A percentile compares a stretch with the other conserved stretches of the same genome.
These are phyloP conservation scores for Alternaria viburni DNA, from an alignment of 2,329 filamentous ascomycete species.

Conservation along the genomic window DNA sequence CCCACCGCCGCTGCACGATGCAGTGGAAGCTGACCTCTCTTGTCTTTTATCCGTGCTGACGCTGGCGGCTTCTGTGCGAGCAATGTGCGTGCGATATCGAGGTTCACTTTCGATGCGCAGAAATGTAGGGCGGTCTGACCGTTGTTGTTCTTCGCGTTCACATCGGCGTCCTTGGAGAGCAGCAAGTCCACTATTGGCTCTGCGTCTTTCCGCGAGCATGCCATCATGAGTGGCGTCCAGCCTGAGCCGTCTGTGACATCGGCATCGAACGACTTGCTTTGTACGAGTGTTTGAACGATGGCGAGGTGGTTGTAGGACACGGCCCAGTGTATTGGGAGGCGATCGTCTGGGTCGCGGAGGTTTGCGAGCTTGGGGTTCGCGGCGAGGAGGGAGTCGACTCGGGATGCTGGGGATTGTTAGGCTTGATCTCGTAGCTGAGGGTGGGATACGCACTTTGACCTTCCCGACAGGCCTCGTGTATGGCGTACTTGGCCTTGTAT, in stretches of 20 bases:
- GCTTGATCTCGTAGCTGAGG: conserved; percentile 58
- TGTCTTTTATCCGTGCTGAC: conserved; percentile 80
- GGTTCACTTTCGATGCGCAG: conserved; percentile 84
- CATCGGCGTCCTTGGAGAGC: conserved; percentile 71
- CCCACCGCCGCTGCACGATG: conserved; percentile 92
- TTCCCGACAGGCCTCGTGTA: conserved; percentile 86
- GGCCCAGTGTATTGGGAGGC: conserved; percentile 93
- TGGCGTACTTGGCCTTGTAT: conserved; percentile 70
- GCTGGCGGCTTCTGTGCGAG: conserved; percentile 70
- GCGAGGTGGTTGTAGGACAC: conserved; percentile 79
- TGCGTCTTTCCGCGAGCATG: conserved; percentile 73
- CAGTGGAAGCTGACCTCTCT: conserved; percentile 84
- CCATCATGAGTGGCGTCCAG: conserved; percentile 87
- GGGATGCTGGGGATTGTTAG: conserved; percentile 66
- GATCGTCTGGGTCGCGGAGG: conserved; percentile 81
- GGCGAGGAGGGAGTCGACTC: conserved; percentile 77
- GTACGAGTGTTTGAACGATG: conserved; percentile 75
- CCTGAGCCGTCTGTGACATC: conserved; percentile 82
- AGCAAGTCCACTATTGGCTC: conserved; percentile 73
- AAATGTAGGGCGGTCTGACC: conserved; percentile 90
- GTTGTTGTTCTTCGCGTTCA: conserved; percentile 73
- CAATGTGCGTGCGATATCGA: conserved; percentile 81
- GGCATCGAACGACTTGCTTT: conserved; percentile 77
- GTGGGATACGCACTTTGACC: conserved; percentile 69
- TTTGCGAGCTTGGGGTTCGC: conserved; percentile 79